phyloP scores from a whole-genome alignment of 2,329 filamentous ascomycete genomes.

The Pezicula neosporulosa region DNA sequence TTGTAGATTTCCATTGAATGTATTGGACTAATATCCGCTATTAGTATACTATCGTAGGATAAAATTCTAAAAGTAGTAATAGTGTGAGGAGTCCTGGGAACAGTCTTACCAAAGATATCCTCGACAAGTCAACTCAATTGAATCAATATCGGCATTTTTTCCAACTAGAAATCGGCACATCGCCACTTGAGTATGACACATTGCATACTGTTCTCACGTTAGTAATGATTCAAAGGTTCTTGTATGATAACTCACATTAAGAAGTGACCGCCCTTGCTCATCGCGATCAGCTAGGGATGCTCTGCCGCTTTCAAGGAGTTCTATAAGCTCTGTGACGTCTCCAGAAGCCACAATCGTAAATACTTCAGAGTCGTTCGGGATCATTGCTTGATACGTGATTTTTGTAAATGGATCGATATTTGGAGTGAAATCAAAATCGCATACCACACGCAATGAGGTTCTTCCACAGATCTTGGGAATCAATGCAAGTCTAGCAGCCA shows the following conservation, averaged over 20 bases:
- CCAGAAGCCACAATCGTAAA: slow-evolving; percentile 4
- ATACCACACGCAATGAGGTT: slow-evolving; percentile 4
- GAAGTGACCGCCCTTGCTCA: slow-evolving; percentile 8
- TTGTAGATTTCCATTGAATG: neutral
- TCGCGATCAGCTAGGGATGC: slow-evolving; percentile 6
- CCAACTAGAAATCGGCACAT: slow-evolving; percentile 12
- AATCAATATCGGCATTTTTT: slow-evolving; percentile 10
- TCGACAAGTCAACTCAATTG: neutral
- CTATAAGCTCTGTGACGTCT: neutral
- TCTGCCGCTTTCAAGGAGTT: slow-evolving; percentile 3
- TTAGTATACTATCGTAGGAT: slow-evolving; percentile 1
- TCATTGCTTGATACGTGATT: slow-evolving; percentile 12
- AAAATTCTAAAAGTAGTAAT: neutral
- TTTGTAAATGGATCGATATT: slow-evolving; percentile 5
- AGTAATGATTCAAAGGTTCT: neutral
- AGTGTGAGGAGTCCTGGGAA: neutral
- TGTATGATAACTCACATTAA: slow-evolving; percentile 9
- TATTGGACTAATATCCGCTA: slow-evolving; percentile 3
- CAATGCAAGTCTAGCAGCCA: slow-evolving; percentile 5
- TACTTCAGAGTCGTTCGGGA: slow-evolving; percentile 10
- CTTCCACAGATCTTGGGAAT: neutral
- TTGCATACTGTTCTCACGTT: slow-evolving; percentile 10
- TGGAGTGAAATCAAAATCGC: slow-evolving; percentile 8
- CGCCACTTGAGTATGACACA: neutral
- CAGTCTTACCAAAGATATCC: slow-evolving; percentile 4